phyloP scores from a whole-genome alignment of 73 alveolate genomes.

The Blepharisma stoltei region DNA sequence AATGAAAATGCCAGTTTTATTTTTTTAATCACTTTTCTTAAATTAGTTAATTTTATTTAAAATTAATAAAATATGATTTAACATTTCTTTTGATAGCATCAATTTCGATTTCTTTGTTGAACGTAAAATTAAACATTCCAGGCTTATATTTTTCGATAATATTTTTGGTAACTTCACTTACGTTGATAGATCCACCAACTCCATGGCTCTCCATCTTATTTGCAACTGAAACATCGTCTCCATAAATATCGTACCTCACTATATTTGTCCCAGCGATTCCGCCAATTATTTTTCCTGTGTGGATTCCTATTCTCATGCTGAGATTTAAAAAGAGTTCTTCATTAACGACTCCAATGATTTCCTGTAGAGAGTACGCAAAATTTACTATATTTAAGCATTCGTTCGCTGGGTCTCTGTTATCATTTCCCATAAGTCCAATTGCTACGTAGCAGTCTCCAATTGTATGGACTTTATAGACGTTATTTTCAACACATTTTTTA shows the following conservation, averaged over 20 bases:
- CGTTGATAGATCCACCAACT: background rate
- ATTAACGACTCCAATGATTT: background rate
- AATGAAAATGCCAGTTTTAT: too few relatives aligned
- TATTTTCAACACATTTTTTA: slow-evolving; percentile 78
- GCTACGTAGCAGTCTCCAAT: slow-evolving; percentile 98
- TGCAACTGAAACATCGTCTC: slow-evolving; percentile 13
- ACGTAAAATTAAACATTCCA: background rate
- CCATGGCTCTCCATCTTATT: slow-evolving; percentile 23
- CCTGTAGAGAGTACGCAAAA: background rate
- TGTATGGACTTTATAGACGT: slow-evolving; percentile 94
- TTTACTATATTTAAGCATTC: background rate
- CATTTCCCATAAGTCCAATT: slow-evolving; percentile 76
- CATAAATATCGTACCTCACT: slow-evolving; percentile 18
- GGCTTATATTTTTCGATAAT: slow-evolving; percentile 1
- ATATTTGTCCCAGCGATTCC: slow-evolving; percentile 26
- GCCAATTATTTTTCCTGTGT: slow-evolving; percentile 18
- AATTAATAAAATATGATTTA: background rate
- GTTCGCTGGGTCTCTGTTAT: slow-evolving; percentile 1
- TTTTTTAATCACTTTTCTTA: too few relatives aligned
- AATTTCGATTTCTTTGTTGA: slow-evolving; percentile 1
- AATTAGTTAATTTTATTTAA: too few relatives aligned
- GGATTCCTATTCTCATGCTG: slow-evolving; percentile 25
- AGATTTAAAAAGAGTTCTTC: background rate
- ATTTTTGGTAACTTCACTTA: slow-evolving; percentile 17
- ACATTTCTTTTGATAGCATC: background rate